Base-by-base conservation (phyloP, 805 yeast species). In the Hyphopichia homilentoma region DNA sequence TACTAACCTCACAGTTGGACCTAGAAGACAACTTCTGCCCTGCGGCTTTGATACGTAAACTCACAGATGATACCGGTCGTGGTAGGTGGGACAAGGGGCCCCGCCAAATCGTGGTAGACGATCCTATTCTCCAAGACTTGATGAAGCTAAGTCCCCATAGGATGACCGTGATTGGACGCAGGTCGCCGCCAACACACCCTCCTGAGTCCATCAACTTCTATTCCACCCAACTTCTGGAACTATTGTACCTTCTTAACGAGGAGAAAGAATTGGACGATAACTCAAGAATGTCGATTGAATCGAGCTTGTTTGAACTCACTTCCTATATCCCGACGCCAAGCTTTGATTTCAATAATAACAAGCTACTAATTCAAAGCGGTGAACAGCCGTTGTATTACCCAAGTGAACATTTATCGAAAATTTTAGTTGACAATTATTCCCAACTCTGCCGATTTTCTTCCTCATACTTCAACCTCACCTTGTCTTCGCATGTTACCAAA, bases 401-500 rank as follows among this genome's bases (percentile, higher is more conserved):
- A 2, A 52, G 59, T 29, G 58, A 56, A 31, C 49, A 56, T 15
- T 47, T 65, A 21, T 62, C 69, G 4, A 51, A 52, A 32, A 50
- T 66, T 9, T 41, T 66, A 17, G 41, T 65, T n/a, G 73, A 66
- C 30, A 65, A 65, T 41, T 66, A 58, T 36, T 47, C 42, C 22
- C 45, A 41, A 9, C 39, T 65, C 11, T 43, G 56, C 29, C 44
- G 47, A 39, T 52, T 64, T 21, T 46, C 59, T 6, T 49, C 60
- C 4, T 52, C 55, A 33, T 65, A 66, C 41, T 55, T 55, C 45
- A 63, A 65, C 44, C 39, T 66, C 30, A 47, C 65, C 2, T 44
- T 67, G n/a, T 46, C 66, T 7, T 54, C 67, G 8, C 64, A 54
- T 21, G 42, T 65, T n/a, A 66, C 68, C n/a, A 53, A 53, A 33